Evolutionary conservation across 2,329 filamentous ascomycete species (phyloP).

Genomic region (Trichoderma sp.): DNA sequence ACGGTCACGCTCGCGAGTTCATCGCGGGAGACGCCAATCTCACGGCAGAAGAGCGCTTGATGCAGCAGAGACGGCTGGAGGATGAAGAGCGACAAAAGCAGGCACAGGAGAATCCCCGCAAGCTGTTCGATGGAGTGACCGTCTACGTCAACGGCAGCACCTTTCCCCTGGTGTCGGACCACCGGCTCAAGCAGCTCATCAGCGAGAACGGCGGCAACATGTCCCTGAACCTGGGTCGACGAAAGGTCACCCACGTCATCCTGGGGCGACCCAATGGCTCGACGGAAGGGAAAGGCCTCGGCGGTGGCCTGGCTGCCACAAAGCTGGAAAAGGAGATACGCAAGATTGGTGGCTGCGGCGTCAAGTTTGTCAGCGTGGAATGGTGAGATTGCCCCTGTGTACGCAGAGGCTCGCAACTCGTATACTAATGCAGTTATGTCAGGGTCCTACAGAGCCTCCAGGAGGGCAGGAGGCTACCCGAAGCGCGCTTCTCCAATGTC

Average conservation of each 20-base stretch:
- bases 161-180: slow-evolving; percentile 77
- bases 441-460: slow-evolving; percentile 85
- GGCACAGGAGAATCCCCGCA: slow-evolving; percentile 34
- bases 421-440: neutral
- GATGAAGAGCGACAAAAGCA: slow-evolving; percentile 56
- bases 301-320: slow-evolving; percentile 72
- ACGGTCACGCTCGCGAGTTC: neutral
- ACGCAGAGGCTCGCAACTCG: neutral
- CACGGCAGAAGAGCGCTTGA: slow-evolving; percentile 31
- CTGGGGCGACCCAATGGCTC: slow-evolving; percentile 61
- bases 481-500: slow-evolving; percentile 69
- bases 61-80: slow-evolving; percentile 37
- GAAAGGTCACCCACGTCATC: slow-evolving; percentile 83
- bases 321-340: slow-evolving; percentile 83
- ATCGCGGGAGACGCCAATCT: neutral
- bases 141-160: slow-evolving; percentile 91
- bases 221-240: slow-evolving; percentile 70
- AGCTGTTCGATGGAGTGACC: slow-evolving; percentile 70
- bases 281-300: slow-evolving; percentile 67
- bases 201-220: slow-evolving; percentile 72
- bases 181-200: slow-evolving; percentile 79
- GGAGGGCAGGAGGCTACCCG: slow-evolving; percentile 71
- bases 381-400: slow-evolving; percentile 59
- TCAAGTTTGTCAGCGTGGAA: slow-evolving; percentile 79
- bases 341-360: slow-evolving; percentile 64